phyloP scores from a whole-genome alignment of 1,284 basidiomycete species.

The Calocybe gambosa region DNA sequence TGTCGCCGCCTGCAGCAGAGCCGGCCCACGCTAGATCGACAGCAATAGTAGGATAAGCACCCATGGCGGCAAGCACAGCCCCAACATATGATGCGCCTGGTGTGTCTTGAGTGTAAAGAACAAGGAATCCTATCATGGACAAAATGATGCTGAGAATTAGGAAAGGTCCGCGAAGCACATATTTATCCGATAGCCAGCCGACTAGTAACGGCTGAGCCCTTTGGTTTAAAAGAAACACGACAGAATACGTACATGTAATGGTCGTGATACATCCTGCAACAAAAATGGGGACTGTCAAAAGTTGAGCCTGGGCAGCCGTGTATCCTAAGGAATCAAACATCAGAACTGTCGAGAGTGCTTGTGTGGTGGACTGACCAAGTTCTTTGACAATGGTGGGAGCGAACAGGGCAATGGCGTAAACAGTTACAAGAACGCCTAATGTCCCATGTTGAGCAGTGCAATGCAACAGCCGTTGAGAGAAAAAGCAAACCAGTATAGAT shows the following conservation, averaged over 20 bases:
- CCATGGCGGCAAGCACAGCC: constrained; percentile 46
- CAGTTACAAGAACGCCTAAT: constrained; percentile 38
- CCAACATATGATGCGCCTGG: constrained; percentile 43
- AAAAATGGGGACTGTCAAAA: constrained; percentile 52
- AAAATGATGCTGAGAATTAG: constrained; percentile 32
- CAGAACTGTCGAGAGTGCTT: neutral
- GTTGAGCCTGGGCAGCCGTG: constrained; percentile 49
- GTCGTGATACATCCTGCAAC: constrained; percentile 37
- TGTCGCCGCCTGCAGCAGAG: constrained; percentile 50
- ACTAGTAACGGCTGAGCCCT: constrained; percentile 10
- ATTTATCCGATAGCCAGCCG: constrained; percentile 38
- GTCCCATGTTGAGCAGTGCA: constrained; percentile 9
- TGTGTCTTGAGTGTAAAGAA: constrained; percentile 32
- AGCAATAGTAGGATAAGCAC: constrained; percentile 49
- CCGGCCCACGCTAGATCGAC: constrained; percentile 49
- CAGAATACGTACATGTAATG: constrained; percentile 22
- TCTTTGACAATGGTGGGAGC: constrained; percentile 49
- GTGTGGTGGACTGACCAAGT: constrained; percentile 26
- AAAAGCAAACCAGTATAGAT: constrained; percentile 40
- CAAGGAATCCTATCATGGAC: constrained; percentile 40
- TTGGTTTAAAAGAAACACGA: neutral
- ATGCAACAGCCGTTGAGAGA: neutral
- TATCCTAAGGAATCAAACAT: constrained; percentile 27
- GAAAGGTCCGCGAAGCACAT: constrained; percentile 38
- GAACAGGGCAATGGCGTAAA: constrained; percentile 57